Evolutionary conservation across 306 rosid genomes (phyloP), one percentile per base, ranked within the genome.

Genomic region (Purshia tridentata): DNA sequence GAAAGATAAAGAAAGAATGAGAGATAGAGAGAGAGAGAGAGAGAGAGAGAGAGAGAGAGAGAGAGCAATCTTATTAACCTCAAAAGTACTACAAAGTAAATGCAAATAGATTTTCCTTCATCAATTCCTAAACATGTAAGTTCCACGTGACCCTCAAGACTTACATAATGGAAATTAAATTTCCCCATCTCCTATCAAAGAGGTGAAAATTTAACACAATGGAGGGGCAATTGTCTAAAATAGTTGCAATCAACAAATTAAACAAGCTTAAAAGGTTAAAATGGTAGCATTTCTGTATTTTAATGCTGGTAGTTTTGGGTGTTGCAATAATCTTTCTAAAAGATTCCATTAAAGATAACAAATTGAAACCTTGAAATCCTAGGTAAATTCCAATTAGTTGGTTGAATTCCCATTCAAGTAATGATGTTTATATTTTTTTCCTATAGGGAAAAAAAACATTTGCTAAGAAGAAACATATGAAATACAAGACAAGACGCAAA

Each of bases 21-120:
- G 68, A 41, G 63, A 6, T 1, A 53, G 44, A 54, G 40, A 9
- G 3, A 65, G 42, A 69, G 4, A 42, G 18, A 2, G 65, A 29
- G 57, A 6, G 3, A 57, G 37, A 44, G 23, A 9, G 8, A 55
- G 44, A 65, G 11, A 6, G 50, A 42, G 65, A 11, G 18, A 47
- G 70, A 48, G 23, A 44, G n/a, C 48, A 74, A 55, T 55, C 37
- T 15, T 52, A 63, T 44, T 76, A 58, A 61, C 59, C 66, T 60
- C 15, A 15, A 71, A 14, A 55, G 76, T 66, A 61, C 22, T 61
- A 50, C 35, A 29, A 58, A 46, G 29, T 53, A 62, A 39, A 23
- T 51, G 59, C 52, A 39, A 3, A 42, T 2, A 69, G 5, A 73
- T 40, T 16, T 64, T 64, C 23, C 14, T 23, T 20, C n/a, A 22